Evolutionary conservation across 2,329 filamentous ascomycete genomes (phyloP).

Genomic region (Fusarium newnesense): DNA sequence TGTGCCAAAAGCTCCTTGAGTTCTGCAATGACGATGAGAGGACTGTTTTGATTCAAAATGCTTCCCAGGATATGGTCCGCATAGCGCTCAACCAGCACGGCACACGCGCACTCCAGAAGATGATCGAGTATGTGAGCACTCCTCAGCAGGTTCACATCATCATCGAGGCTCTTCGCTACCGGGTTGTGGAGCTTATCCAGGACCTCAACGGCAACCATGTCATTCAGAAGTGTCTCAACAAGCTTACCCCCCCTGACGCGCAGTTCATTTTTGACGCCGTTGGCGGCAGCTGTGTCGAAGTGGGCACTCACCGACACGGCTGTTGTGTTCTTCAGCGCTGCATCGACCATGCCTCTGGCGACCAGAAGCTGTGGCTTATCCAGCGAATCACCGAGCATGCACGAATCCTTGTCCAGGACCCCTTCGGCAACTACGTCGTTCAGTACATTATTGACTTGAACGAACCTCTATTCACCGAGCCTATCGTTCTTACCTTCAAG

Average conservation of each 20-base stretch:
- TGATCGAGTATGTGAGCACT: constrained; percentile 97
- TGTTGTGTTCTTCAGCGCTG: constrained; percentile 98
- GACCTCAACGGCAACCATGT: constrained; percentile 99
- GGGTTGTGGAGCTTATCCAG: constrained; percentile 94
- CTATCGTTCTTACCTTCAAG: constrained; percentile 83
- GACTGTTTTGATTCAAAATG: constrained; percentile 90
- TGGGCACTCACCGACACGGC: constrained; percentile 96
- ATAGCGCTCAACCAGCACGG: constrained; percentile 98
- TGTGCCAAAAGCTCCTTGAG: constrained; percentile 98
- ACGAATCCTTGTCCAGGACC: constrained; percentile 91
- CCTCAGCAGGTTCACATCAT: constrained; percentile 87
- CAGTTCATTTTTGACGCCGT: constrained; percentile 98
- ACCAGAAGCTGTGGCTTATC: constrained; percentile 89
- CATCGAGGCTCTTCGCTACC: constrained; percentile 81
- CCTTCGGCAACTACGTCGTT: constrained; percentile 98
- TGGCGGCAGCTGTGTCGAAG: constrained; percentile 84
- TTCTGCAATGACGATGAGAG: constrained; percentile 96
- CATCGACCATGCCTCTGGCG: constrained; percentile 93
- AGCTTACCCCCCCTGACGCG: constrained; percentile 83
- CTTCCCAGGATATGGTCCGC: constrained; percentile 85
- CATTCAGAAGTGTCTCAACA: constrained; percentile 98
- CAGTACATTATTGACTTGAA: constrained; percentile 98
- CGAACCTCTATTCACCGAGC: constrained; percentile 87
- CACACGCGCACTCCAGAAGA: constrained; percentile 96
- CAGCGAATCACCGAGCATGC: constrained; percentile 87